Base-by-base conservation (phyloP, 1,284 basidiomycete species). In the Ustilago vetiveriae region DNA sequence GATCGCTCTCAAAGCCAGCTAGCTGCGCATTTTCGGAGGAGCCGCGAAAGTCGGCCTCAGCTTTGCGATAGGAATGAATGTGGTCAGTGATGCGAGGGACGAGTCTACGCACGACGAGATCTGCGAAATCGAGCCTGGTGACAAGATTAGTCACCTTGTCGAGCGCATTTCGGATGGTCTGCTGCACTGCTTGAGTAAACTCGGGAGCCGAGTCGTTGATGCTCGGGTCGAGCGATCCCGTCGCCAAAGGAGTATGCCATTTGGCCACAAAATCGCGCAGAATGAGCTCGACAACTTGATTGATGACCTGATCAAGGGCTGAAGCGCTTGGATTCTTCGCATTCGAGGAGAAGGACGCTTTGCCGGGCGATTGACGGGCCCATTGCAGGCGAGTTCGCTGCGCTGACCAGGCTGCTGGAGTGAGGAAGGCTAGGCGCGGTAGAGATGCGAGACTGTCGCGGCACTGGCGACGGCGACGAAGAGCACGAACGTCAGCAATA, bases 21-120 rank as follows among this genome's bases (percentile, higher is more conserved):
- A 71, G 53, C 3, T 56, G 49, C 10, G 47, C 41, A 13, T 57
- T 41, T 36, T 51, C 53, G 26, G 63, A 66, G 6, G 63, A 49
- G 39, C 90, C 91, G 27, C 88, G 88, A 33, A 91, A 85, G 7
- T 88, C 88, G 41, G 91, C 86, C 82, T 95, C 92, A n/a, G 94
- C 92, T 66, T 90, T 88, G n/a, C 91, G 89, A 80, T 92, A 97
- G 47, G 90, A 89, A 60, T 94, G 91, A 26, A 98, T 86, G 80
- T 98, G 95, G 0, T 87, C 85, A 0, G 92, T 97, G 52, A 98
- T 84, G 74, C 89, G 90, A 3, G 95, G 95, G 6, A 97, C 82
- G 24, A 98, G 87, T 3, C 88, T 89, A 51, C 89, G 90, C 19
- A 96, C 92, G 24, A 94, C 80, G 9, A 97, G 85, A 6, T 87